Evolutionary conservation across 495 filamentous ascomycete species (phyloP).

Genomic region (Neurospora cerealis): DNA sequence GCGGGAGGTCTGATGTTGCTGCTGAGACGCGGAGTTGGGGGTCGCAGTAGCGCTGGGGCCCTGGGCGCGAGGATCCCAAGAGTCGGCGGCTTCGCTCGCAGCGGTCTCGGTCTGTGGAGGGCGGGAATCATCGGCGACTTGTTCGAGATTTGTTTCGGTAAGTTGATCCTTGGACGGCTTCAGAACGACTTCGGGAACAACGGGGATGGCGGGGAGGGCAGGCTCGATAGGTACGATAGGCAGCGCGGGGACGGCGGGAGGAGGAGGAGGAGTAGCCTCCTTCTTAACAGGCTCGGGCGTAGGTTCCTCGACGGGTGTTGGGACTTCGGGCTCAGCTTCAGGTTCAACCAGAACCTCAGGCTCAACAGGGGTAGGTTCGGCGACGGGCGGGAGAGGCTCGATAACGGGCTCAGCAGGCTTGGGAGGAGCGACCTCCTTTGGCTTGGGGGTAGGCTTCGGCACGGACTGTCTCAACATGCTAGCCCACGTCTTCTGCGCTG

Average conservation of each 20-base stretch:
- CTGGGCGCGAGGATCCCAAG: conserved; percentile 56
- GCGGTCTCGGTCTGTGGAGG: conserved; percentile 69
- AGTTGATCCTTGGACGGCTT: conserved; percentile 71
- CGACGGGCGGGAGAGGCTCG: conserved; percentile 25
- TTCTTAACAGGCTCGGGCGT: conserved; percentile 20
- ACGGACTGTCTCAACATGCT: conserved; percentile 42
- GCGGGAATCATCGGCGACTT: conserved; percentile 68
- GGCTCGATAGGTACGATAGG: conserved; percentile 7
- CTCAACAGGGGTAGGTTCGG: conserved; percentile 20
- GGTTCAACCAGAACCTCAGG: conserved; percentile 21
- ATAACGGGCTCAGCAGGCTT: conserved; percentile 29
- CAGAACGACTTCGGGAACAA: conserved; percentile 43
- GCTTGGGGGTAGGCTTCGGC: conserved; percentile 34
- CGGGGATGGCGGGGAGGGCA: conserved; percentile 21
- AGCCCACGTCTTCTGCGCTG: conserved; percentile 43
- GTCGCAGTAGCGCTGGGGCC: conserved; percentile 39
- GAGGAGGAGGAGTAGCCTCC: conserved; percentile 7
- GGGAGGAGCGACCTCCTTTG: conserved; percentile 31
- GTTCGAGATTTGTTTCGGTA: conserved; percentile 85
- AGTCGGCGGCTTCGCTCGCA: conserved; percentile 84
- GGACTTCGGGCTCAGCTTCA: conserved; percentile 20
- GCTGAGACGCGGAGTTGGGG: conserved; percentile 45
- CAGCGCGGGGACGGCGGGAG: conserved; percentile 3
- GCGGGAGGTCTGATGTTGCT: conserved; percentile 45
- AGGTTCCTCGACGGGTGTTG: conserved; percentile 24